phyloP scores from a whole-genome alignment of 495 filamentous ascomycete species.

The Neurospora sp. region DNA sequence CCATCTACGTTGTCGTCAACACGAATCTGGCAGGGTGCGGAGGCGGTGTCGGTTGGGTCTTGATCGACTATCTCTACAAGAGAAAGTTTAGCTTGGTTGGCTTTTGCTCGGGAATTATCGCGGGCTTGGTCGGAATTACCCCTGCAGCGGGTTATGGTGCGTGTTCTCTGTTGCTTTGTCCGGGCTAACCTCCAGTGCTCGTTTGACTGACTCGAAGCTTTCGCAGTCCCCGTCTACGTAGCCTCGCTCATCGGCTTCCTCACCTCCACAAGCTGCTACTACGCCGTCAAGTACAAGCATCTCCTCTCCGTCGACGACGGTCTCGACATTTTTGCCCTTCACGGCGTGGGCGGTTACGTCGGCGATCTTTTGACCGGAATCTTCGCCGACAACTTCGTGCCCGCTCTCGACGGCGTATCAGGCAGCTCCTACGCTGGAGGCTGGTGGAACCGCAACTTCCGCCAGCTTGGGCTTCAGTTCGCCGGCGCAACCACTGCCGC shows the following conservation, averaged over 20 bases:
- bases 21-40: slow-evolving; percentile 79
- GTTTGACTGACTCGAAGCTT: slow-evolving; percentile 18
- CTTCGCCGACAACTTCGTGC: slow-evolving; percentile 52
- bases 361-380: slow-evolving; percentile 69
- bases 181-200: neutral
- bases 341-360: slow-evolving; percentile 65
- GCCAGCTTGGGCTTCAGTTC: slow-evolving; percentile 68
- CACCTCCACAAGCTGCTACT: slow-evolving; percentile 75
- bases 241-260: slow-evolving; percentile 72
- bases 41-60: slow-evolving; percentile 68
- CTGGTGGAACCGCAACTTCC: slow-evolving; percentile 42
- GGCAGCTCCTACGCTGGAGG: slow-evolving; percentile 47
- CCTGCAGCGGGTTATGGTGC: slow-evolving; percentile 54
- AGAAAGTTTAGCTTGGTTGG: slow-evolving; percentile 91
- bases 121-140: slow-evolving; percentile 77
- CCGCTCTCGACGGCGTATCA: slow-evolving; percentile 59
- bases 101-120: slow-evolving; percentile 87
- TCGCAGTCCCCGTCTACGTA: slow-evolving; percentile 65
- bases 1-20: slow-evolving; percentile 90
- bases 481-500: slow-evolving; percentile 65
- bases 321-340: slow-evolving; percentile 73
- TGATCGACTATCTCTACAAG: slow-evolving; percentile 81
- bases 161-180: neutral
- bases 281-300: slow-evolving; percentile 80
- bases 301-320: slow-evolving; percentile 65